These are phyloP conservation scores for Kwoniella dejecticola DNA, from an alignment of 768 basidiomycete genomes.

Conservation along the genomic window DNA sequence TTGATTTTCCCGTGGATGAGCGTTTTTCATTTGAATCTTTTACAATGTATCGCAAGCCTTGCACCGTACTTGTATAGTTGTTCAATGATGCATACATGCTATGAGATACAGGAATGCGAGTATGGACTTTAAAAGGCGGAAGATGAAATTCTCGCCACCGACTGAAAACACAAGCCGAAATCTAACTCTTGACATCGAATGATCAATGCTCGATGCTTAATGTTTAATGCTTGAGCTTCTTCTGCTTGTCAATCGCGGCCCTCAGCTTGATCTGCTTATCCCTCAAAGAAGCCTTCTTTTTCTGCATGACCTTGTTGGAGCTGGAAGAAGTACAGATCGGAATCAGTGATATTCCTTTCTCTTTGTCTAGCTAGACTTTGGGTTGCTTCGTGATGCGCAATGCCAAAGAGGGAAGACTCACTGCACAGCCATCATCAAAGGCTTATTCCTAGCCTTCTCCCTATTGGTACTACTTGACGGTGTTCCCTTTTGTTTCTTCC, in stretches of 20 bases:
- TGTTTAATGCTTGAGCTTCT: conserved; percentile 49
- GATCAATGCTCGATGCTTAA: no score
- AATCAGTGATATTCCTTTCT: no score
- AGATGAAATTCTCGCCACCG: no score
- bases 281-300: conserved; percentile 56
- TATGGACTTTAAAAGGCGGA: no score
- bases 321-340: conserved; percentile 21
- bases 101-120: no score
- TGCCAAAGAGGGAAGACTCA: conserved; percentile 34
- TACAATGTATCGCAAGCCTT: no score
- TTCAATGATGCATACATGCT: no score
- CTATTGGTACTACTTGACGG: conserved; percentile 86
- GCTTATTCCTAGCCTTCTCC: conserved; percentile 91
- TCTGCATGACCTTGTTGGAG: conserved; percentile 54
- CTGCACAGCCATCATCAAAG: conserved; percentile 69
- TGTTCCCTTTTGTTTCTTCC: conserved; percentile 81
- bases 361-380: background rate
- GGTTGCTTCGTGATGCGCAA: background rate
- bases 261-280: conserved; percentile 56
- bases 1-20: no score
- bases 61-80: no score
- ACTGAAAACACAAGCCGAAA: no score
- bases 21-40: no score
- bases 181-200: no score
- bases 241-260: conserved; percentile 51